Evolutionary conservation across 2,329 filamentous ascomycete species (phyloP).

Genomic region (Colletotrichum sp.): DNA sequence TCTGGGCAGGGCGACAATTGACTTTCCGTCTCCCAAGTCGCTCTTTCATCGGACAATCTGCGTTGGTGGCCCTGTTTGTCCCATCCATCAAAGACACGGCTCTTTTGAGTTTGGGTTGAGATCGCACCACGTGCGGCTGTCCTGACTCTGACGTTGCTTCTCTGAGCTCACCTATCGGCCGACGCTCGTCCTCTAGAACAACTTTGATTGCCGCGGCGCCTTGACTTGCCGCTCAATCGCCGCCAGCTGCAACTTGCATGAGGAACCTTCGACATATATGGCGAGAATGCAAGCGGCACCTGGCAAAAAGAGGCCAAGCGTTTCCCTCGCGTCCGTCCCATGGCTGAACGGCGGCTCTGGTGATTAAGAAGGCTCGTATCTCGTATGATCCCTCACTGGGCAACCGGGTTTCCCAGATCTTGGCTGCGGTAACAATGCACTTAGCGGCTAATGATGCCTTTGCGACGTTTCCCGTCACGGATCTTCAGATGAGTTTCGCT

Average conservation of each 20-base stretch:
- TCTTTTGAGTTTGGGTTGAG: background rate
- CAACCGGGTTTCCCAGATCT: background rate
- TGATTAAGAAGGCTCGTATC: background rate
- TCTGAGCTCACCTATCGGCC: background rate
- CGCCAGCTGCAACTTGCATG: background rate
- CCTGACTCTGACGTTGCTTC: background rate
- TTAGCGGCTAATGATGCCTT: background rate
- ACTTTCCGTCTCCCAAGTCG: background rate
- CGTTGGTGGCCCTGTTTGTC: slow-evolving; percentile 5
- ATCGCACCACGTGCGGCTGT: background rate
- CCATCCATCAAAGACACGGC: background rate
- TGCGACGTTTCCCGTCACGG: slow-evolving; percentile 15
- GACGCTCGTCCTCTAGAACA: background rate
- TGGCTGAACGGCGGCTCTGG: background rate
- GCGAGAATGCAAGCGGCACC: background rate
- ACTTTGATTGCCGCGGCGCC: background rate
- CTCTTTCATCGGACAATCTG: slow-evolving; percentile 6
- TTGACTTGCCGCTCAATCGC: background rate
- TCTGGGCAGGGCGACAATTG: background rate
- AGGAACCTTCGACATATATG: background rate
- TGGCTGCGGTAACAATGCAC: background rate
- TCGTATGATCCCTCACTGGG: background rate
- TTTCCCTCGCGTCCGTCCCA: background rate
- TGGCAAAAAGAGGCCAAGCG: background rate
- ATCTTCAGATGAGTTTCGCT: slow-evolving; percentile 18